A percentile compares a stretch with the other conserved stretches of the same genome.
These are phyloP conservation scores for Suhomyces canberraensis DNA, from an alignment of 805 yeast species.

Conservation along the genomic window DNA sequence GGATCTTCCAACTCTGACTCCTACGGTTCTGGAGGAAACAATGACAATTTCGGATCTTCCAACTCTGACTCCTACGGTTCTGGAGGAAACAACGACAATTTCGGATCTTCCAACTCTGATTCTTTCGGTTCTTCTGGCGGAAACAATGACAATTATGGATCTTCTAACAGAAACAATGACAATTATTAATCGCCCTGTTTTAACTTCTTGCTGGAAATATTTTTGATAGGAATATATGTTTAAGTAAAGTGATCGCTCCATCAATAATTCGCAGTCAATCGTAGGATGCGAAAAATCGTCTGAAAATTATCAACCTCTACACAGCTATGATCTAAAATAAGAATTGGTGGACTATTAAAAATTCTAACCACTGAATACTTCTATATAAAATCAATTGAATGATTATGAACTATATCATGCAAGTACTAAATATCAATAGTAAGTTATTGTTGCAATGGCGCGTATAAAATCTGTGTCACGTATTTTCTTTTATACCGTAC, in stretches of 20 bases:
- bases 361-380: too few species aligned
- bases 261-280: too few species aligned
- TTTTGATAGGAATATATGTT: neutral
- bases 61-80: slow-evolving; percentile 13
- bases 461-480: slow-evolving; percentile 87
- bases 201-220: too few species aligned
- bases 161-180: slow-evolving; percentile 15
- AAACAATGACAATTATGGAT: slow-evolving; percentile 22
- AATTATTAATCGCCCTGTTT: slow-evolving; percentile 30
- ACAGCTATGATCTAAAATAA: too few species aligned
- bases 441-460: slow-evolving; percentile 59
- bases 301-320: too few species aligned
- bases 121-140: slow-evolving; percentile 8
- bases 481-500: slow-evolving; percentile 85
- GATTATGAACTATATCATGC: too few species aligned
- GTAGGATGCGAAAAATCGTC: too few species aligned
- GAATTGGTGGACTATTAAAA: too few species aligned
- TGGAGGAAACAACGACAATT: slow-evolving; percentile 14
- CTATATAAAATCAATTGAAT: too few species aligned
- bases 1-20: slow-evolving; percentile 12
- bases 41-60: slow-evolving; percentile 17
- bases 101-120: slow-evolving; percentile 15
- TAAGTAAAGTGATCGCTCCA: neutral
- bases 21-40: slow-evolving; percentile 22
- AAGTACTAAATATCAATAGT: too few species aligned